These are phyloP conservation scores for Lophium mytilinum DNA, from an alignment of 495 filamentous ascomycete species.

Conservation along the genomic window DNA sequence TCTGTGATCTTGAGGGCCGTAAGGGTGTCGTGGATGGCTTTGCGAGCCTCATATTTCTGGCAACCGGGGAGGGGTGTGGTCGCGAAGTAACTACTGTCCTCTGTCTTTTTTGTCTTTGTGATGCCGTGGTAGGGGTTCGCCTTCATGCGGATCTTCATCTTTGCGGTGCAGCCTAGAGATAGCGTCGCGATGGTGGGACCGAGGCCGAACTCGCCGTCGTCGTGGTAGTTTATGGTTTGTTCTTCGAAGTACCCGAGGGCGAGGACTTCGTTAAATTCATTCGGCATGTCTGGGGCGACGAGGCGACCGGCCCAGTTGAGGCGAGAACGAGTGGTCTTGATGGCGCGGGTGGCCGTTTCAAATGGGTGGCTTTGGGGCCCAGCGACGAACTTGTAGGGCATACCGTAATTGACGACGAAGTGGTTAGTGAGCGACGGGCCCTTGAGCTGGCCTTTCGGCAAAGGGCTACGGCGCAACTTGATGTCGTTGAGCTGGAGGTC, in stretches of 20 bases:
- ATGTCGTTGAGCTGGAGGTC: constrained; percentile 52
- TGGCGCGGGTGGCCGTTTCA: constrained; percentile 46
- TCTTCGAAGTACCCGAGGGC: constrained; percentile 67
- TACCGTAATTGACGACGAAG: constrained; percentile 72
- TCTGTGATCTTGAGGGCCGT: constrained; percentile 30
- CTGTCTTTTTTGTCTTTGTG: constrained; percentile 26
- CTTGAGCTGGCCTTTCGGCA: constrained; percentile 8
- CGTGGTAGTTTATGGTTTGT: constrained; percentile 50
- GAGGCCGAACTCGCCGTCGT: constrained; percentile 71
- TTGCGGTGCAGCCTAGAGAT: constrained; percentile 60
- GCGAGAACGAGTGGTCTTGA: constrained; percentile 51
- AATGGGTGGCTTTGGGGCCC: constrained; percentile 57
- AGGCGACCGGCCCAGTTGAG: constrained; percentile 57
- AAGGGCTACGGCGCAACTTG: constrained; percentile 21
- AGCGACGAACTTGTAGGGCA: constrained; percentile 76
- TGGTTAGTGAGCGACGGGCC: constrained; percentile 50
- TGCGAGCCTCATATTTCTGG: constrained; percentile 34
- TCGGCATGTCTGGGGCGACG: constrained; percentile 29
- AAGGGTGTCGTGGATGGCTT: constrained; percentile 13
- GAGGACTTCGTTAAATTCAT: constrained; percentile 67
- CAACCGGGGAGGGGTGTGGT: constrained; percentile 39
- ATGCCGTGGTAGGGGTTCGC: constrained; percentile 41
- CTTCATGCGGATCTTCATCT: constrained; percentile 68
- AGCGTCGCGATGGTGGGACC: constrained; percentile 70
- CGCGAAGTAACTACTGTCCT: too few relatives aligned